Base-by-base conservation (phyloP, 1,284 basidiomycete genomes). In the Leccinum solheimii region DNA sequence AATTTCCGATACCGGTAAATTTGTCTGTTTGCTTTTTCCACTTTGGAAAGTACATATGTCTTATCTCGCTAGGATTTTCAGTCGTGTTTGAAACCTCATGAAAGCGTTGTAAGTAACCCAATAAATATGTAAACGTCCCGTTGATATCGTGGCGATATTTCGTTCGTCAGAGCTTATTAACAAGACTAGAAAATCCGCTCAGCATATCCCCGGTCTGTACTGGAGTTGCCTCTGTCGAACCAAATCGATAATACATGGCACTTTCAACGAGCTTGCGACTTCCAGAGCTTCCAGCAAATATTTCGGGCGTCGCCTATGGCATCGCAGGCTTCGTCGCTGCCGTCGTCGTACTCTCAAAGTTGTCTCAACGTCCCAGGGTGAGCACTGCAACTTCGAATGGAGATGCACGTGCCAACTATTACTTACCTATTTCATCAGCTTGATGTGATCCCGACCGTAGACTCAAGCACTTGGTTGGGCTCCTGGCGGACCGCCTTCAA, bases 221-320 rank as follows among this genome's bases (percentile, higher is more conserved):
- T 38, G 36, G 14, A 16, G 34, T 13, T 40, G 16, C 38, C 38
- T 40, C 38, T 40, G 38, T 40, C 38, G 16, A 40, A n/a, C 16
- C n/a, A n/a, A 5, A 40, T 40, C 38, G 38, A 40, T 40, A 40
- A n/a, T n/a, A 40, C 38, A n/a, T n/a, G n/a, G 16, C 38, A n/a
- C 30, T 52, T 30, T 26, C 14, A 13, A 65, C 60, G 64, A 27
- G 27, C 10, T 38, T 49, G 19, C 43, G 26, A 34, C 7, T 55
- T 3, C 38, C 55, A 19, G 62, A 38, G 9, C 8, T 53, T 13
- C n/a, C n/a, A 19, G 19, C 13, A n/a, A 43, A 26, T 6, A 1
- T 38, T 16, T 30, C 48, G n/a, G 23, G 27, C 16, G 13, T 45
- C 1, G 19, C 14, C 9, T 64, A 36, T 51, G 21, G 27, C 10